Evolutionary conservation across 768 basidiomycete species (phyloP), one percentile per base, ranked within the genome.

Genomic region (Amyloporia xantha): DNA sequence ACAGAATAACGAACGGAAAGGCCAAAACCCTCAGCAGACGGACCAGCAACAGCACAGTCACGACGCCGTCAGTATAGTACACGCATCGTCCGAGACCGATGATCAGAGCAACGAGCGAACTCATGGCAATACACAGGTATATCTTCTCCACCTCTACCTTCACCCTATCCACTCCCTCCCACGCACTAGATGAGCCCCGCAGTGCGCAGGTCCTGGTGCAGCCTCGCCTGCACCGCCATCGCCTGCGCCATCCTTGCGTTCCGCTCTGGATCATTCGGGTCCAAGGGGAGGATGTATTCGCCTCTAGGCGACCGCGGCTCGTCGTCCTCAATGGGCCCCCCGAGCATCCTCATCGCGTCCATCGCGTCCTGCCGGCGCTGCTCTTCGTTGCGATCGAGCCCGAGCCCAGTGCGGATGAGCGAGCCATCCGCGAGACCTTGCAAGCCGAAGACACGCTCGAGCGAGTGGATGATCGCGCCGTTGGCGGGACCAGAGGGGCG

Each of bases 181-280:
- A 24, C 23, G 21, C 12, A n/a, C 62, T 63, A 87, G 28, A 88
- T 55, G 45, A 89, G 67, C 37, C 84, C 85, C 9, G 84, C 84
- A 35, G 70, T 73, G 52, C 82, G 73, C 54, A 88, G 66, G 56
- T 81, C 79, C 2, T 70, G 68, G 50, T 79, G 77, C 52, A 87
- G 63, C 47, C 76, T 71, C 47, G 72, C 72, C 48, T 88, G 84
- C 42, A 73, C 73, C 51, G 64, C 72, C 12, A 79, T 57, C 20
- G 76, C 77, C 38, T 72, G 68, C 39, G 70, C 70, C 27, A 77
- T 54, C 30, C 68, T 64, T 21, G 68, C 69, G 38, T 68, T 70
- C 13, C 69, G 68, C 41, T 75, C 66, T 11, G 73, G 66, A 56
- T 77, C 71, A 51, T 70, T 54, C 47, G 66, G 57, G 49, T 70